These are phyloP conservation scores for Penicillium sp. DNA, from an alignment of 2,329 filamentous ascomycete genomes.

Conservation along the genomic window DNA sequence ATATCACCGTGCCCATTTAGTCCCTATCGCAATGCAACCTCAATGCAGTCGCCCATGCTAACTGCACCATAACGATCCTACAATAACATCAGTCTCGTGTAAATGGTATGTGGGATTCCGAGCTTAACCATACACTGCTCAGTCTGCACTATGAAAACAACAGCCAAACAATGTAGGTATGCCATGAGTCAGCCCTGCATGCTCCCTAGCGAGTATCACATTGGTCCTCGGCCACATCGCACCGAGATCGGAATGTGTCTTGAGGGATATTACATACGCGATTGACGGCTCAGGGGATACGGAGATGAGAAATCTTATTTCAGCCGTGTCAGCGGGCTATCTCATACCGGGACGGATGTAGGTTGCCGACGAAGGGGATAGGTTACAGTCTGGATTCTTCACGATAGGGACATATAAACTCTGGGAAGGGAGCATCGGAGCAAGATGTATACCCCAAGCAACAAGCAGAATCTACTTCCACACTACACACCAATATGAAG, in stretches of 20 bases:
- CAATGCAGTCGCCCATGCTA: conserved; percentile 1
- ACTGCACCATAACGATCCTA: neutral
- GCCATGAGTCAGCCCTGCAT: conserved; percentile 19
- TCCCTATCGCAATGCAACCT: conserved; percentile 16
- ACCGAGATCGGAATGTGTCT: neutral
- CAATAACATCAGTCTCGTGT: neutral
- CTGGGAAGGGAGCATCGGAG: neutral
- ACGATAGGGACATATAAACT: conserved; percentile 15
- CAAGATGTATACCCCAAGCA: neutral
- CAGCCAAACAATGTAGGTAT: conserved; percentile 2
- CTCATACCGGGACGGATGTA: conserved; percentile 18
- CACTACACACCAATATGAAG: conserved; percentile 24
- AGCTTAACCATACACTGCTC: neutral
- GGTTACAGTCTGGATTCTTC: neutral
- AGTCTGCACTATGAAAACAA: conserved; percentile 3
- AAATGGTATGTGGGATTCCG: conserved; percentile 2
- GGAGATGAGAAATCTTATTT: neutral
- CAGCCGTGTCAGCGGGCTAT: conserved; percentile 8
- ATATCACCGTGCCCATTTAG: conserved; percentile 1
- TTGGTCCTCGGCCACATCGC: conserved; percentile 5
- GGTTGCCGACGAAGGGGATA: conserved; percentile 4
- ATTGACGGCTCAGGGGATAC: neutral
- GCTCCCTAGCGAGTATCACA: conserved; percentile 5
- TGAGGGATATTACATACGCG: neutral
- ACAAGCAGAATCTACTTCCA: neutral